Percentiles rank a stretch among this genome's conserved stretches.
Evolutionary conservation across 2,329 filamentous ascomycete genomes (phyloP).

Genomic region (Calonectria fujianensis): DNA sequence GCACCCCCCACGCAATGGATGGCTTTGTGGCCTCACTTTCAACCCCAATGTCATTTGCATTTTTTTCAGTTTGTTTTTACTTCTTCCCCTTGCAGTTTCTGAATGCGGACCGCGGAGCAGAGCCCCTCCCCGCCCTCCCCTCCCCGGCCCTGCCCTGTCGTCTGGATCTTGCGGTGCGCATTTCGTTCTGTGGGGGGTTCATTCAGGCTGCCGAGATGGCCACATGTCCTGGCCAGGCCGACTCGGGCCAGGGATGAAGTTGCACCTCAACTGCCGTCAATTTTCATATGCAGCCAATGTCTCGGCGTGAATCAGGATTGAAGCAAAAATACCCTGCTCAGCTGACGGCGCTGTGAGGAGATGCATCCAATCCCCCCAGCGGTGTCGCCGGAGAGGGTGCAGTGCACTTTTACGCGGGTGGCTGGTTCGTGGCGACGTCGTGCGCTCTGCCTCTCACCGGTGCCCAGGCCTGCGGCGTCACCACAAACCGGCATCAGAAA

Average conservation of each 20-base stretch:
- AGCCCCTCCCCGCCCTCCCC: not conserved
- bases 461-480: slow-evolving; percentile 12
- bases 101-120: not conserved
- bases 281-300: slow-evolving; percentile 21
- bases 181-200: slow-evolving; percentile 3
- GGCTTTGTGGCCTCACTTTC: slow-evolving; percentile 21
- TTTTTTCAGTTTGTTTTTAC: not conserved
- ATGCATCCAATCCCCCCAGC: not conserved
- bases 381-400: not conserved
- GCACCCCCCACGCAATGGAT: not conserved
- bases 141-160: not conserved
- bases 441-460: slow-evolving; percentile 10
- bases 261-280: not conserved
- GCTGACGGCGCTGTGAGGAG: not conserved
- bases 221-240: not conserved
- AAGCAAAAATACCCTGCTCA: slow-evolving; percentile 15
- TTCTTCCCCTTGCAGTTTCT: not conserved
- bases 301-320: slow-evolving; percentile 16
- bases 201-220: not conserved
- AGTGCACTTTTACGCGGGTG: slow-evolving; percentile 12
- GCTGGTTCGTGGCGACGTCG: slow-evolving; percentile 6
- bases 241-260: not conserved
- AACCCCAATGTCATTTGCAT: not conserved
- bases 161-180: not conserved
- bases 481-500: not conserved